phyloP scores from a whole-genome alignment of 1,284 basidiomycete species.

The Jaminaea rosea region DNA sequence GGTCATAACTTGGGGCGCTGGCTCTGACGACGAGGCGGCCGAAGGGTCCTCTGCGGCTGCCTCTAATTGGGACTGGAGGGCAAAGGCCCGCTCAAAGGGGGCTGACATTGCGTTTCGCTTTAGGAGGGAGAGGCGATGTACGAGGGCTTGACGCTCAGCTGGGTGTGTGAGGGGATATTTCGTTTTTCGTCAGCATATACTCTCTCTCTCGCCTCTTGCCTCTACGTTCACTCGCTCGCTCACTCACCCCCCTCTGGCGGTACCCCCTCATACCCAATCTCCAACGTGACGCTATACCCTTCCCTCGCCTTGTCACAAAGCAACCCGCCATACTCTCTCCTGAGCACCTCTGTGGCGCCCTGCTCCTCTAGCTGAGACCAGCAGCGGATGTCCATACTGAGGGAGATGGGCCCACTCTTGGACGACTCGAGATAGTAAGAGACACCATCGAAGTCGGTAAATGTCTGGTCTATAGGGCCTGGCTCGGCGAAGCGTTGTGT shows the following conservation, averaged over 20 bases:
- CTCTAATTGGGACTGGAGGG: slow-evolving; percentile 76
- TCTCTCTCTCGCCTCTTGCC: not conserved
- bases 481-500: slow-evolving; percentile 82
- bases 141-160: slow-evolving; percentile 52
- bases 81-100: slow-evolving; percentile 84
- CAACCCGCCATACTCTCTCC: slow-evolving; percentile 72
- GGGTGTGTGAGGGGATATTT: not conserved
- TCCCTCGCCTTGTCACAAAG: slow-evolving; percentile 58
- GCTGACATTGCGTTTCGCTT: slow-evolving; percentile 92
- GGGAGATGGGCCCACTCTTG: slow-evolving; percentile 59
- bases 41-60: slow-evolving; percentile 51
- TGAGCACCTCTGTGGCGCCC: slow-evolving; percentile 72
- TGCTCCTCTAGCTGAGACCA: slow-evolving; percentile 86
- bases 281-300: slow-evolving; percentile 80
- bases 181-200: not conserved
- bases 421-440: slow-evolving; percentile 83
- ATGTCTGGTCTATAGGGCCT: slow-evolving; percentile 79
- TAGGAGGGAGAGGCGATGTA: slow-evolving; percentile 72
- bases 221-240: not conserved
- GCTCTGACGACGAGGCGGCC: slow-evolving; percentile 3
- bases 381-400: slow-evolving; percentile 91
- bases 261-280: slow-evolving; percentile 75
- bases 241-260: slow-evolving; percentile 69
- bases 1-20: slow-evolving; percentile 69
- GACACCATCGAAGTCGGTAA: slow-evolving; percentile 96